phyloP scores from a whole-genome alignment of 2,329 filamentous ascomycete genomes.

The Talaromyces sp. region DNA sequence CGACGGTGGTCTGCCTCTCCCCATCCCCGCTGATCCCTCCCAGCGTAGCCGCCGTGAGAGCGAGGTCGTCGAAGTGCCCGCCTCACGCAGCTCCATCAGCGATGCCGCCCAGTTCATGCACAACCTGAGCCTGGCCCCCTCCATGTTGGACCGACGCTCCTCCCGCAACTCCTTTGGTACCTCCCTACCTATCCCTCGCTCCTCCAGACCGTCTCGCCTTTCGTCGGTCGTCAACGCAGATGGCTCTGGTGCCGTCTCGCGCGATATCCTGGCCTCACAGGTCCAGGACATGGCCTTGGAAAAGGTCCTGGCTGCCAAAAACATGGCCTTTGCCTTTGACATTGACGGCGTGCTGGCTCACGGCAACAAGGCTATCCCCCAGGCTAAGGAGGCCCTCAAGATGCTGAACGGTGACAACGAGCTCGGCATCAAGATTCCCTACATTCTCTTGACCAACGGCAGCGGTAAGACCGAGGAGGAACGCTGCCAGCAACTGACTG shows the following conservation, averaged over 20 bases:
- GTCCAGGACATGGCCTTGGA: slow-evolving; percentile 62
- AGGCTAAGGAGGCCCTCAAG: slow-evolving; percentile 61
- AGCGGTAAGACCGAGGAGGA: slow-evolving; percentile 65
- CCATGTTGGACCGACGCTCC: slow-evolving; percentile 60
- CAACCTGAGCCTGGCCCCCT: slow-evolving; percentile 63
- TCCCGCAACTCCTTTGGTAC: slow-evolving; percentile 74
- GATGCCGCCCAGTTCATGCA: slow-evolving; percentile 68
- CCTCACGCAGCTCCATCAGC: slow-evolving; percentile 62
- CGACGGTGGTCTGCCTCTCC: slow-evolving; percentile 20
- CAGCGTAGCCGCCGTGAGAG: slow-evolving; percentile 33
- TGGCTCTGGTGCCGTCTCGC: slow-evolving; percentile 50
- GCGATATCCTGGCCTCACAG: slow-evolving; percentile 65
- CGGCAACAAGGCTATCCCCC: slow-evolving; percentile 64
- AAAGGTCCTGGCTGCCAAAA: slow-evolving; percentile 65
- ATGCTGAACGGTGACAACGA: slow-evolving; percentile 73
- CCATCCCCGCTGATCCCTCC: slow-evolving; percentile 32
- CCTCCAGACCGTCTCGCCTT: slow-evolving; percentile 63
- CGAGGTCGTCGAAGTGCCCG: slow-evolving; percentile 64
- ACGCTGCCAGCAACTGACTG: slow-evolving; percentile 61
- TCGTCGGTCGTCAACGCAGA: slow-evolving; percentile 55
- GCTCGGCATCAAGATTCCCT: slow-evolving; percentile 70
- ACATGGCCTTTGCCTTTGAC: slow-evolving; percentile 74
- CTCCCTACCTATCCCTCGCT: slow-evolving; percentile 66
- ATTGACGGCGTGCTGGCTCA: slow-evolving; percentile 69
- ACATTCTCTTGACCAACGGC: slow-evolving; percentile 72